Conservation (phyloP, 2,329 filamentous ascomycete species). For the Botryotinia globosa region DNA sequence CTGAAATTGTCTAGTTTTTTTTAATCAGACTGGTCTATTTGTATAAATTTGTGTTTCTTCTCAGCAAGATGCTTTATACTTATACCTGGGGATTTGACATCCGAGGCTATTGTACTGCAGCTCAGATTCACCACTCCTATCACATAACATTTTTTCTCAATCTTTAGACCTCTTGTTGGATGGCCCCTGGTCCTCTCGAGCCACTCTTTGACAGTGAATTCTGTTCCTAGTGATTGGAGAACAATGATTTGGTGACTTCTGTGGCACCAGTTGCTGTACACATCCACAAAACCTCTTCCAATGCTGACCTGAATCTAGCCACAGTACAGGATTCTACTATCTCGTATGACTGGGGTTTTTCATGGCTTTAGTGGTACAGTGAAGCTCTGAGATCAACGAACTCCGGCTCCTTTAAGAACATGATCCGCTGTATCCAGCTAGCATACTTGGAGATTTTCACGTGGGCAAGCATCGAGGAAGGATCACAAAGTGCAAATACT, state of each 20-base stretch:
- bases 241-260: not conserved
- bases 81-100: not conserved
- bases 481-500: not conserved
- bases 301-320: not conserved
- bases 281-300: not conserved
- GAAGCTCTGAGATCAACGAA: fast-evolving
- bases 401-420: not conserved
- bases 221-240: not conserved
- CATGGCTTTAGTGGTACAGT: not conserved
- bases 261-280: too few species aligned
- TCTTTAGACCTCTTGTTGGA: not conserved
- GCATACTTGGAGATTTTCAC: not conserved
- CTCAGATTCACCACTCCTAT: not conserved
- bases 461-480: not conserved
- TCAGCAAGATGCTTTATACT: not conserved
- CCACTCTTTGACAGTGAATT: not conserved
- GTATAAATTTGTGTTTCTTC: not conserved
- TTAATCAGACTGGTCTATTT: not conserved
- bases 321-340: not conserved
- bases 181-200: not conserved
- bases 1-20: not conserved
- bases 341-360: not conserved
- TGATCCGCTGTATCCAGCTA: not conserved
- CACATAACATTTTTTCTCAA: too few species aligned
- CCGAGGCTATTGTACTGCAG: not conserved